Percentiles rank a stretch among this genome's conserved stretches.
Evolutionary conservation across 2,329 filamentous ascomycete species (phyloP).

Genomic region (Colletotrichum musicola): DNA sequence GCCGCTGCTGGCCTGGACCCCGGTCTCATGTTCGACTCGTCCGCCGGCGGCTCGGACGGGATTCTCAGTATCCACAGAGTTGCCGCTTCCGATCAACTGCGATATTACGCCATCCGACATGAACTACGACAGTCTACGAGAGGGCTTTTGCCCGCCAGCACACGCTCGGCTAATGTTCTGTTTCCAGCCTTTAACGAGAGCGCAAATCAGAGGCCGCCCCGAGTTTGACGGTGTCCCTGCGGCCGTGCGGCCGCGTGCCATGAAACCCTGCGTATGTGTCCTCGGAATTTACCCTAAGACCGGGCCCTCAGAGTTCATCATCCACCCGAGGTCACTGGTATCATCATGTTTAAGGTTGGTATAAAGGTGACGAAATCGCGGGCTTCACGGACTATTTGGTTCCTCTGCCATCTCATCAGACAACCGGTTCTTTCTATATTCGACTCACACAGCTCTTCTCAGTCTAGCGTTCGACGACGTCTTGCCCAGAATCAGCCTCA

Average conservation of each 20-base stretch:
- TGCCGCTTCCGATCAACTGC: background rate
- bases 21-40: background rate
- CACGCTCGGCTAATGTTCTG: background rate
- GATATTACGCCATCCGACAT: background rate
- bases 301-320: background rate
- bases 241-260: background rate
- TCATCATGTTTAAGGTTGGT: conserved; percentile 1
- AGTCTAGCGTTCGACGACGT: background rate
- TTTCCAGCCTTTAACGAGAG: background rate
- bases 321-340: background rate
- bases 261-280: conserved; percentile 7
- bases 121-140: background rate
- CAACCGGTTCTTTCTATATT: background rate
- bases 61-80: background rate
- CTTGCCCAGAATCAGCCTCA: background rate
- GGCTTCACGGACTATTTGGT: background rate
- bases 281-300: conserved; percentile 17
- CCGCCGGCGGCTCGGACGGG: background rate
- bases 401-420: background rate
- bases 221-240: background rate
- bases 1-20: background rate
- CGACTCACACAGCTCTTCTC: background rate
- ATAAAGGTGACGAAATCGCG: conserved; percentile 18
- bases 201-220: conserved; percentile 1
- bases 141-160: background rate